These are phyloP conservation scores for Didymella lethalis DNA, from an alignment of 2,329 filamentous ascomycete species.

Conservation along the genomic window DNA sequence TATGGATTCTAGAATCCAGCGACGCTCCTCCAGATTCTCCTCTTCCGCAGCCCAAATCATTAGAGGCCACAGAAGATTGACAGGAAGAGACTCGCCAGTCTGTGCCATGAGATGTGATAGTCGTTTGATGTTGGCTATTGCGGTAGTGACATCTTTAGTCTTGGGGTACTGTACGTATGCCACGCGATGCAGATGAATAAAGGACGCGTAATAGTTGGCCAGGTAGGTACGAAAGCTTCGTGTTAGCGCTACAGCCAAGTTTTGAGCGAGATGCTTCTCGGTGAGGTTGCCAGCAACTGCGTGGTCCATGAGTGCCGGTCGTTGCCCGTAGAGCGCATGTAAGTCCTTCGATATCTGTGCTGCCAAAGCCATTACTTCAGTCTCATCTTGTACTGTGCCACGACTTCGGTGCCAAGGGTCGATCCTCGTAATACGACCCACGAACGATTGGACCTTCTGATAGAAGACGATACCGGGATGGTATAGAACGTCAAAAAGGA, in stretches of 20 bases:
- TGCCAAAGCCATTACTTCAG: slow-evolving; percentile 64
- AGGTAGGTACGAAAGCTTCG: slow-evolving; percentile 64
- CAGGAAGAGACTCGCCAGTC: slow-evolving; percentile 58
- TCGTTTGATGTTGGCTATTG: slow-evolving; percentile 59
- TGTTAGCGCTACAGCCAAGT: slow-evolving; percentile 60
- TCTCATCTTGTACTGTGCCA: slow-evolving; percentile 66
- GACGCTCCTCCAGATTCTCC: slow-evolving; percentile 57
- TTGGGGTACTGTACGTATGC: slow-evolving; percentile 64
- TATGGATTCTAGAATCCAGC: slow-evolving; percentile 62
- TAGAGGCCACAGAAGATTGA: slow-evolving; percentile 66
- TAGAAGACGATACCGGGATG: slow-evolving; percentile 66
- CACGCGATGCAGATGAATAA: slow-evolving; percentile 65
- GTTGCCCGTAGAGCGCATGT: slow-evolving; percentile 59
- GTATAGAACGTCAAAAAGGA: slow-evolving; percentile 63
- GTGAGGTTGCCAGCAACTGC: slow-evolving; percentile 62
- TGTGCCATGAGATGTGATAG: slow-evolving; percentile 58
- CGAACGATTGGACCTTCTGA: slow-evolving; percentile 65
- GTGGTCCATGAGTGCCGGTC: slow-evolving; percentile 64
- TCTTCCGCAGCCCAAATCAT: slow-evolving; percentile 65
- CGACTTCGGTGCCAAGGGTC: slow-evolving; percentile 65
- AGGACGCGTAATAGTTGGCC: slow-evolving; percentile 65
- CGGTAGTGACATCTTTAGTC: slow-evolving; percentile 59
- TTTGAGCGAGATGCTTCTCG: slow-evolving; percentile 58
- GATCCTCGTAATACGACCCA: slow-evolving; percentile 64
- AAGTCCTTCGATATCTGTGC: slow-evolving; percentile 61